phyloP scores from a whole-genome alignment of 169 alveolate genomes.

The Perkinsus olseni region DNA sequence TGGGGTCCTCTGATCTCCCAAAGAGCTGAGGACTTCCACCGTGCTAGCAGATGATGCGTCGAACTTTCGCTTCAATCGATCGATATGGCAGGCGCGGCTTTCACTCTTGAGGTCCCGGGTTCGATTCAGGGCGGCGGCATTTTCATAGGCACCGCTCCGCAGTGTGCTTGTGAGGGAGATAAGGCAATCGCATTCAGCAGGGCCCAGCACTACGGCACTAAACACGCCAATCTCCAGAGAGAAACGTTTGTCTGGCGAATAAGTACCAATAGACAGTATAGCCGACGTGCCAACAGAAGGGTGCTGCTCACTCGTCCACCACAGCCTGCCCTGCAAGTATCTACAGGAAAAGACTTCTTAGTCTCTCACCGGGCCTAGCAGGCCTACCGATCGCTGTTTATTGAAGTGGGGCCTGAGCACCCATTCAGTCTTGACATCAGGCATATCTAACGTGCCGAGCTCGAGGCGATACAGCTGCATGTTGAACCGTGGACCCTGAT shows the following conservation, averaged over 20 bases:
- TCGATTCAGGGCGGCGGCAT: not conserved
- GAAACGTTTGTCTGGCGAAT: not conserved
- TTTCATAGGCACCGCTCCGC: not conserved
- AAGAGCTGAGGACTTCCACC: too few species aligned
- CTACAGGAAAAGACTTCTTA: not conserved
- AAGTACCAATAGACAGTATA: not conserved
- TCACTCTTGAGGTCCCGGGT: not conserved
- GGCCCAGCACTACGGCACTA: not conserved
- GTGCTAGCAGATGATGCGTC: not conserved
- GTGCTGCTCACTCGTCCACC: not conserved
- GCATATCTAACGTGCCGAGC: constrained; percentile 93
- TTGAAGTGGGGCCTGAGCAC: constrained; percentile 94
- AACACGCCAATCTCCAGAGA: not conserved
- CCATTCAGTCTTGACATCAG: constrained; percentile 93
- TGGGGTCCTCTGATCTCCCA: too few species aligned
- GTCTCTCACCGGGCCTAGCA: not conserved
- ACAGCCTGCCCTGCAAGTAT: not conserved
- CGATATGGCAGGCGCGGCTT: not conserved
- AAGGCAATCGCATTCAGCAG: too few species aligned
- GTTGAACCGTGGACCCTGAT: constrained; percentile 60
- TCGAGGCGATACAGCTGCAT: constrained; percentile 86
- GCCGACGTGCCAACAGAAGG: not conserved
- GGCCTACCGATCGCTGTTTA: constrained; percentile 58
- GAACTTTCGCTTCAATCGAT: not conserved
- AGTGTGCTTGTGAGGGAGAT: too few species aligned